These are phyloP conservation scores for Rhododendron molle DNA, from an alignment of 148 eudicot species.

Conservation along the genomic window DNA sequence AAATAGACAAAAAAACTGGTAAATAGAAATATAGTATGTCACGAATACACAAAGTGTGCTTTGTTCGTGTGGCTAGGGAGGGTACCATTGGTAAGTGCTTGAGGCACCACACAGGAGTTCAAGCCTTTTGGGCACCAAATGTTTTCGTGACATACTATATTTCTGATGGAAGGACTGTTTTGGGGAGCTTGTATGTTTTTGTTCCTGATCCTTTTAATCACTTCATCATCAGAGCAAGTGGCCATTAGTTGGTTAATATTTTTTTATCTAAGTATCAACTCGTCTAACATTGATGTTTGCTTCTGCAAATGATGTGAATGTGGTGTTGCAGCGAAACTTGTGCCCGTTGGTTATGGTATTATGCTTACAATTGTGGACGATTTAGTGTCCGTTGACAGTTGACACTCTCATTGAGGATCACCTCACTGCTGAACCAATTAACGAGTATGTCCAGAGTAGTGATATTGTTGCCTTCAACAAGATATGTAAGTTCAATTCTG, in stretches of 20 bases:
- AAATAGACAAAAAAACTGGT: too few relatives aligned
- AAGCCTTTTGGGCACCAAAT: too few relatives aligned
- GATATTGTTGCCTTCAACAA: slow-evolving; percentile 97
- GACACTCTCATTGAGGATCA: slow-evolving; percentile 71
- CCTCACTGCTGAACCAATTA: slow-evolving; percentile 68
- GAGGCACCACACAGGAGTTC: too few relatives aligned
- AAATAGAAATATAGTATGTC: too few relatives aligned
- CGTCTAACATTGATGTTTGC: background rate
- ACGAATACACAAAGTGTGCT: too few relatives aligned
- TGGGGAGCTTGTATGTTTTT: slow-evolving; percentile 90
- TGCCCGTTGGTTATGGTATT: slow-evolving; percentile 91
- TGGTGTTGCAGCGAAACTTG: slow-evolving; percentile 65
- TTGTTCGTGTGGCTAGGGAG: too few relatives aligned
- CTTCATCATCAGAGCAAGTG: background rate
- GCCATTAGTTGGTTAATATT: background rate
- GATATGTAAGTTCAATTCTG: slow-evolving; percentile 41
- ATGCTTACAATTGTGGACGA: slow-evolving; percentile 92
- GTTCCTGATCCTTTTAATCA: background rate
- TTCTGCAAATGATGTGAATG: background rate
- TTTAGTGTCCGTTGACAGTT: slow-evolving; percentile 78
- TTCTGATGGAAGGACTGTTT: slow-evolving; percentile 73
- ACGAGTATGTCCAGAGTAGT: slow-evolving; percentile 90
- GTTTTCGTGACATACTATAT: too few relatives aligned
- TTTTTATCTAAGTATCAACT: background rate
- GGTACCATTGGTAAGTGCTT: too few relatives aligned